Conservation (phyloP, 176 grass and related monocot species). For the Bolboschoenus planiculmis region DNA sequence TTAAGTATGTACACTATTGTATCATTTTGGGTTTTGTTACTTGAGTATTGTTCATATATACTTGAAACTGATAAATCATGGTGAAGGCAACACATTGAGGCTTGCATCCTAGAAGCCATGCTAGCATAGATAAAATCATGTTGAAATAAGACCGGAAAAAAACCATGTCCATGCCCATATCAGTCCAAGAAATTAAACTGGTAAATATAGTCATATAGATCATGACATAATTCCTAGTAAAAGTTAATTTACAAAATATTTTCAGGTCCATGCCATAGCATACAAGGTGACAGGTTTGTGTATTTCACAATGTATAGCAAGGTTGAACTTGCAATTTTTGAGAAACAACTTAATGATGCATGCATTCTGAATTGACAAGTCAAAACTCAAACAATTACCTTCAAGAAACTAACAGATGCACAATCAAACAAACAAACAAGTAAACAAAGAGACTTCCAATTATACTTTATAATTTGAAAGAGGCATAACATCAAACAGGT, state of each 20-base stretch:
- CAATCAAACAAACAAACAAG: too few relatives aligned
- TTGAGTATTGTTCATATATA: too few relatives aligned
- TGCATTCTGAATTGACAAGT: neutral
- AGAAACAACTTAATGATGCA: neutral
- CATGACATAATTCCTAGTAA: neutral
- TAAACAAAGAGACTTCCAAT: neutral
- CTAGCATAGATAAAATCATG: neutral
- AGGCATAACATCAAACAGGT: neutral
- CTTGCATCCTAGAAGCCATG: neutral
- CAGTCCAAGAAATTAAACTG: neutral
- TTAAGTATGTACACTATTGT: neutral
- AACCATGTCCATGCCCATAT: neutral
- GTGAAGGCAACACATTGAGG: neutral
- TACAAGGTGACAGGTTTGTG: neutral
- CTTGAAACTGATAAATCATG: neutral
- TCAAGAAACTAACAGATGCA: too few relatives aligned
- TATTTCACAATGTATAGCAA: too few relatives aligned
- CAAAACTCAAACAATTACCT: too few relatives aligned
- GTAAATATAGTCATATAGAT: neutral
- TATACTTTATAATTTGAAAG: too few relatives aligned
- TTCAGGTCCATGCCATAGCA: too few relatives aligned
- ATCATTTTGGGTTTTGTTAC: neutral
- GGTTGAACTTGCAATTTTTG: too few relatives aligned
- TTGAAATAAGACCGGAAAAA: neutral
- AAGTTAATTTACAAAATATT: neutral